Conservation (phyloP, 1,284 basidiomycete species). For the Rhodotorula glutinis region DNA sequence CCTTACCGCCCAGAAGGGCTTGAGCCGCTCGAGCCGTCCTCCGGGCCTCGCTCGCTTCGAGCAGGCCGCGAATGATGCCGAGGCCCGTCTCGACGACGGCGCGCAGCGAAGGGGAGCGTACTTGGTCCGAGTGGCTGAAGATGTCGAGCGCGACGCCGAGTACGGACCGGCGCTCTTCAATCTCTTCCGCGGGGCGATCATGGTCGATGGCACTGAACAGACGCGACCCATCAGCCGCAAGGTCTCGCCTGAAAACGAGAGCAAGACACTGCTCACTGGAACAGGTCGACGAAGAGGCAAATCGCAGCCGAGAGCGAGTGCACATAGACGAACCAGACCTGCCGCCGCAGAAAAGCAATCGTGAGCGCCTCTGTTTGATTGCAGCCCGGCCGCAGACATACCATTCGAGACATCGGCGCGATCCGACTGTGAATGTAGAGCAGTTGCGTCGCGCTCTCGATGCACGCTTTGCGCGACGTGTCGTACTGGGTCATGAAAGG, state of each 20-base stretch:
- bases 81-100: conserved; percentile 23
- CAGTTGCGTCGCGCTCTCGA: conserved; percentile 24
- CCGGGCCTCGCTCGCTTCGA: conserved; percentile 31
- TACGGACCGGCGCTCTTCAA: conserved; percentile 21
- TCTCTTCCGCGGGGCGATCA: conserved; percentile 11
- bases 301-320: conserved; percentile 27
- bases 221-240: neutral
- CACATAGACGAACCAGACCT: conserved; percentile 30
- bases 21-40: conserved; percentile 23
- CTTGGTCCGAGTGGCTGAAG: conserved; percentile 21
- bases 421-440: conserved; percentile 15
- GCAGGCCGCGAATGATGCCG: conserved; percentile 31
- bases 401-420: neutral
- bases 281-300: conserved; percentile 31
- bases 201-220: conserved; percentile 22
- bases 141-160: conserved; percentile 28
- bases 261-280: neutral
- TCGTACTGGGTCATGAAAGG: conserved; percentile 30
- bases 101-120: conserved; percentile 12
- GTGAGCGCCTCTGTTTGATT: neutral
- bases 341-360: neutral
- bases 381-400: neutral
- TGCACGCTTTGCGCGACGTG: conserved; percentile 15
- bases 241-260: too few species aligned
- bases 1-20: conserved; percentile 8